A percentile compares a stretch with the other conserved stretches of the same genome.
Evolutionary conservation across 208 protist species (phyloP).

Genomic region (Wallacemonas sp.): DNA sequence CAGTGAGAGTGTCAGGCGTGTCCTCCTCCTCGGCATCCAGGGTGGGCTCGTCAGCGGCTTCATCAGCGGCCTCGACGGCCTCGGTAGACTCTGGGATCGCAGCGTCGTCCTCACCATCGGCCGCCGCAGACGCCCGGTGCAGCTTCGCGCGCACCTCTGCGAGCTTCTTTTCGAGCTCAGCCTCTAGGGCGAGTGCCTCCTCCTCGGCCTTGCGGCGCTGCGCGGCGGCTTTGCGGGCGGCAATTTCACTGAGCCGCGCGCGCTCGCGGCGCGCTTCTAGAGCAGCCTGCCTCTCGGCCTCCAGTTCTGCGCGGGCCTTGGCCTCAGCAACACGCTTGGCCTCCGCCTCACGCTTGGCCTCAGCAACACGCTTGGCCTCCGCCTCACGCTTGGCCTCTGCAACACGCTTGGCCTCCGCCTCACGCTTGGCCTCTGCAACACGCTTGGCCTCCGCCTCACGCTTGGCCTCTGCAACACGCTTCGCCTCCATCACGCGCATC

Average conservation of each 20-base stretch:
- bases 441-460: constrained; percentile 18
- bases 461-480: constrained; percentile 12
- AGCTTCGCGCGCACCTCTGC: constrained; percentile 51
- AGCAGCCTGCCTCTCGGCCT: constrained; percentile 54
- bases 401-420: too few species aligned
- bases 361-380: constrained; percentile 15
- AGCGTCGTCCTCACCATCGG: not conserved
- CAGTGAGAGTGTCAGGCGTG: too few species aligned
- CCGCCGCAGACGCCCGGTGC: not conserved
- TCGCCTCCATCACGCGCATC: constrained; percentile 12
- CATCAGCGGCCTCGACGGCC: not conserved
- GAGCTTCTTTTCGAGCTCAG: constrained; percentile 62
- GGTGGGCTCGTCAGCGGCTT: not conserved
- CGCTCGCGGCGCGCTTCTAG: constrained; percentile 62
- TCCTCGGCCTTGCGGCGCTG: constrained; percentile 64
- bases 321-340: constrained; percentile 28
- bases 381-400: constrained; percentile 52
- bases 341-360: too few species aligned
- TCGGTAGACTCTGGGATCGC: not conserved
- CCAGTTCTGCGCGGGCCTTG: constrained; percentile 54
- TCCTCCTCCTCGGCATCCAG: not conserved
- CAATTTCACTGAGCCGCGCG: constrained; percentile 55
- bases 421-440: constrained; percentile 33
- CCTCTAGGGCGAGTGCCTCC: constrained; percentile 57
- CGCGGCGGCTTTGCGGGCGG: constrained; percentile 55